These are phyloP conservation scores for Diophrys appendiculata DNA, from an alignment of 73 alveolate species.

Conservation along the genomic window DNA sequence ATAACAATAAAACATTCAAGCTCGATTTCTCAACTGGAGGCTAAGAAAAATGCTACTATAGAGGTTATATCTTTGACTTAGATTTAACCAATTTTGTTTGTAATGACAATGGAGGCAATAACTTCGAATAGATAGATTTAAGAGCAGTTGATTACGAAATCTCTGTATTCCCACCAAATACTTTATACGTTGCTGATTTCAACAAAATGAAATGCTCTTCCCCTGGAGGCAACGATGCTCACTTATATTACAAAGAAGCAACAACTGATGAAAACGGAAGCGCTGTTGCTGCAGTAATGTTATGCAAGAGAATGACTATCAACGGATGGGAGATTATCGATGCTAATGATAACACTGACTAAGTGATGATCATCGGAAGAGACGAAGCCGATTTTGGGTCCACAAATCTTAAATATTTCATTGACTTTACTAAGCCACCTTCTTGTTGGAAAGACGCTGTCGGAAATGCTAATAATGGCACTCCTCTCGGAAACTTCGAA, in stretches of 20 bases:
- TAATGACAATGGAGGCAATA: background rate
- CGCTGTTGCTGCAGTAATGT: background rate
- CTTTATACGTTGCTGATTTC: background rate
- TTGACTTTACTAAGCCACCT: background rate
- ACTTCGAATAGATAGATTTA: background rate
- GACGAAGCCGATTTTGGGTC: background rate
- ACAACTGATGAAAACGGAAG: too few relatives aligned
- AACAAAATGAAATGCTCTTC: background rate
- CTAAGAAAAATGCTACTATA: background rate
- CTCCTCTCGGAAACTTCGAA: background rate
- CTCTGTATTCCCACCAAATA: background rate
- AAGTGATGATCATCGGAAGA: background rate
- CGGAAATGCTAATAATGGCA: background rate
- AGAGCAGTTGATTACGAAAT: background rate
- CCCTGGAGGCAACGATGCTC: conserved; percentile 1
- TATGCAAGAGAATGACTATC: background rate
- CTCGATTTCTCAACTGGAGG: background rate
- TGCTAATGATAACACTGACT: background rate
- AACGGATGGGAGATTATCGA: background rate
- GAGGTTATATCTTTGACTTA: background rate
- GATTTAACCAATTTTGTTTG: background rate
- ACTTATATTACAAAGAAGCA: background rate
- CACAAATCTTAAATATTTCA: background rate
- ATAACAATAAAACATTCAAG: background rate
- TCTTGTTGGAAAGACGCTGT: background rate